Conservation (phyloP, 2,329 filamentous ascomycete genomes). For the Blastomyces parvus region DNA sequence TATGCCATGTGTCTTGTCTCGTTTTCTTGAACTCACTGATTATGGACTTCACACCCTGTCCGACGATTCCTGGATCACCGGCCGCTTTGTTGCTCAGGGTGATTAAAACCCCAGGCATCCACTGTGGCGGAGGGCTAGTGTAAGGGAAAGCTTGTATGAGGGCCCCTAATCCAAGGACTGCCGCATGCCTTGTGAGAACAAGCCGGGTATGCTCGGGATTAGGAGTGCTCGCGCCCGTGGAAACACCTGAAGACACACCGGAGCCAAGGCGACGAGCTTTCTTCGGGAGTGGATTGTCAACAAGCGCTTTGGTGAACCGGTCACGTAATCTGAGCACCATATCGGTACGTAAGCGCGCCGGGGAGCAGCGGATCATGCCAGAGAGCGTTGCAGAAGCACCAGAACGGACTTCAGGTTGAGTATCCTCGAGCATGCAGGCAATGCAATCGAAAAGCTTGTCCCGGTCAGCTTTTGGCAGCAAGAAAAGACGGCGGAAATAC, state of each 20-base stretch:
- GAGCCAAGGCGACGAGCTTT: constrained; percentile 32
- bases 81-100: constrained; percentile 76
- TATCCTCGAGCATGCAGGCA: constrained; percentile 86
- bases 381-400: constrained; percentile 88
- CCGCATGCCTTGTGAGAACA: constrained; percentile 74
- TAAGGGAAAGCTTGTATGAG: constrained; percentile 95
- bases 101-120: constrained; percentile 90
- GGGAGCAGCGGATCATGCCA: constrained; percentile 96
- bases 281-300: constrained; percentile 80
- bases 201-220: constrained; percentile 56
- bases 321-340: constrained; percentile 67
- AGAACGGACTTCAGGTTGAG: constrained; percentile 86
- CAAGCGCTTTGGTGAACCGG: constrained; percentile 69
- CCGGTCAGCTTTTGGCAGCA: constrained; percentile 65
- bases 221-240: constrained; percentile 40
- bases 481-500: constrained; percentile 92
- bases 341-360: constrained; percentile 63
- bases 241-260: constrained; percentile 33
- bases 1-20: constrained; percentile 94
- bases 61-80: constrained; percentile 81
- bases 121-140: constrained; percentile 76
- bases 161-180: constrained; percentile 81
- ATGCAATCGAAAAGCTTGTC: constrained; percentile 80
- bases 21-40: constrained; percentile 99
- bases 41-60: constrained; percentile 89